A percentile compares a stretch with the other conserved stretches of the same genome.
phyloP scores from a whole-genome alignment of 768 basidiomycete species.

The Rhodocollybia butyracea region DNA sequence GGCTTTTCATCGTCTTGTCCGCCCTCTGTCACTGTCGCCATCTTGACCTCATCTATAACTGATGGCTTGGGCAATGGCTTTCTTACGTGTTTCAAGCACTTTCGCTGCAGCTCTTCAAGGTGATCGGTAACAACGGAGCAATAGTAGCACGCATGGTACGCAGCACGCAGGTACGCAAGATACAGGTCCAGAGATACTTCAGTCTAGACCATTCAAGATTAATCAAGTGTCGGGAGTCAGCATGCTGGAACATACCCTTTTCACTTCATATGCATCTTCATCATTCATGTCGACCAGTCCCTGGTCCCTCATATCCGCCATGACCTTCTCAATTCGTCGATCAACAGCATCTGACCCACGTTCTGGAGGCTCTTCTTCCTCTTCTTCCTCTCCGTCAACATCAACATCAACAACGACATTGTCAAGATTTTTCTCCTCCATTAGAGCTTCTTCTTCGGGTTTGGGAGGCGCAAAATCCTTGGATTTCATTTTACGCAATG shows the following conservation, averaged over 20 bases:
- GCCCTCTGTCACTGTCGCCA: conserved; percentile 37
- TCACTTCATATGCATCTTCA: conserved; percentile 62
- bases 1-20: conserved; percentile 40
- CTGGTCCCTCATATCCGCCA: conserved; percentile 67
- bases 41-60: conserved; percentile 39
- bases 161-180: conserved; percentile 88
- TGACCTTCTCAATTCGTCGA: conserved; percentile 72
- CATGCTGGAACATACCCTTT: conserved; percentile 53
- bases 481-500: conserved; percentile 43
- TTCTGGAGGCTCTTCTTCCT: conserved; percentile 53
- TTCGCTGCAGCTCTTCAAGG: conserved; percentile 91
- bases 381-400: conserved; percentile 36
- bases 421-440: conserved; percentile 18
- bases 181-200: conserved; percentile 87
- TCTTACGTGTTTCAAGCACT: conserved; percentile 90
- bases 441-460: conserved; percentile 23
- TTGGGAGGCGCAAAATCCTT: conserved; percentile 21
- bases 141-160: conserved; percentile 96
- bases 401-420: conserved; percentile 22
- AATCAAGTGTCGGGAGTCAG: conserved; percentile 9
- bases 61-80: conserved; percentile 63
- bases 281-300: conserved; percentile 56
- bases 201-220: conserved; percentile 43
- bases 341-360: conserved; percentile 79
- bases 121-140: conserved; percentile 92